phyloP scores from a whole-genome alignment of 257 asterid species.

The Petunia secreta region DNA sequence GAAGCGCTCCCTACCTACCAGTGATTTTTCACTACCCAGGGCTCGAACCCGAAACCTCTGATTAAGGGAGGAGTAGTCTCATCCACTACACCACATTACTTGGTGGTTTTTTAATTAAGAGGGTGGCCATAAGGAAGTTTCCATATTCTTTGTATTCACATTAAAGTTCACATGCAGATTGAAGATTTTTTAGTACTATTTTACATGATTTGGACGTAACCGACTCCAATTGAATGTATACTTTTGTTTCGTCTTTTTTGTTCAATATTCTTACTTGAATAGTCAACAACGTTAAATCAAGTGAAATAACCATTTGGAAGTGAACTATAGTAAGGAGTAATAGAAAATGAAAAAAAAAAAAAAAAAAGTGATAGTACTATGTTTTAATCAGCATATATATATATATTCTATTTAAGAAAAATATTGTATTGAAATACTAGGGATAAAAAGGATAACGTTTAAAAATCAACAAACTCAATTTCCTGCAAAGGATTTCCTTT shows the following conservation, averaged over 20 bases:
- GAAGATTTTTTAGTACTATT: neutral
- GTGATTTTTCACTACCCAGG: too few species aligned
- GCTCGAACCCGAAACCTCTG: too few species aligned
- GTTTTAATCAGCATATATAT: too few species aligned
- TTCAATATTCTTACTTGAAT: neutral
- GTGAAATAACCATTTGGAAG: neutral
- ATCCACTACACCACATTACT: too few species aligned
- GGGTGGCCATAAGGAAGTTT: constrained; percentile 27
- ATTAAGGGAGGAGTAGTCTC: too few species aligned
- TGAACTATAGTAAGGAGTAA: neutral
- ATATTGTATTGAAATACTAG: too few species aligned
- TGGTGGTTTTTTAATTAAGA: too few species aligned
- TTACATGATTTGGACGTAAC: neutral
- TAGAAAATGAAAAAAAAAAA: neutral
- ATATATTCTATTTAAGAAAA: too few species aligned
- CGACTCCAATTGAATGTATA: neutral
- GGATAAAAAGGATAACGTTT: neutral
- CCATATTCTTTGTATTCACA: neutral
- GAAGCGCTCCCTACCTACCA: too few species aligned
- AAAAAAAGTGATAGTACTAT: too few species aligned
- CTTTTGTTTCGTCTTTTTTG: neutral
- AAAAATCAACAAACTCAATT: too few species aligned
- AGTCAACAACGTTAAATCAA: constrained; percentile 14
- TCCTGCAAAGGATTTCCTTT: neutral
- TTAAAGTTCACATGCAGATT: constrained; percentile 14